Evolutionary conservation across 1,284 basidiomycete species (phyloP).

Genomic region (Irpex sp.): DNA sequence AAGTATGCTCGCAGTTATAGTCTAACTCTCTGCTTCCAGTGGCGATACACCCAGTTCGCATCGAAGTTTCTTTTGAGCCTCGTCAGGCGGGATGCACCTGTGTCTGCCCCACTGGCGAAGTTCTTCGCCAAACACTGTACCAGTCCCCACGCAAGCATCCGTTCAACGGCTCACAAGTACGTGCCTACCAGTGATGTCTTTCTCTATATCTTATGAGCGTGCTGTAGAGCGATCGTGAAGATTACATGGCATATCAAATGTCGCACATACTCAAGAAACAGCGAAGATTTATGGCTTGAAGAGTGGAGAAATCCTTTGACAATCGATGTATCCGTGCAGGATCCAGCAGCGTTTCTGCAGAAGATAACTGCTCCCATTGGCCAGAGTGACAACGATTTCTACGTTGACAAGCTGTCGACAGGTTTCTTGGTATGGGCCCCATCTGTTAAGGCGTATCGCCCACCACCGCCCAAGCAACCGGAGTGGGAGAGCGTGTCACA

Average conservation of each 20-base stretch:
- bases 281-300: conserved; percentile 75
- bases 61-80: conserved; percentile 70
- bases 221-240: conserved; percentile 66
- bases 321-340: conserved; percentile 46
- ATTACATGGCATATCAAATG: conserved; percentile 80
- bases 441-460: conserved; percentile 67
- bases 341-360: conserved; percentile 45
- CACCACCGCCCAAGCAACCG: conserved; percentile 40
- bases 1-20: not conserved
- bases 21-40: conserved; percentile 42
- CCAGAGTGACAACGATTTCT: conserved; percentile 26
- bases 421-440: conserved; percentile 88
- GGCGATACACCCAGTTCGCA: conserved; percentile 87
- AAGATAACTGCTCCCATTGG: conserved; percentile 39
- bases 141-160: conserved; percentile 82
- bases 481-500: conserved; percentile 67
- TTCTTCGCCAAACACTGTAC: conserved; percentile 69
- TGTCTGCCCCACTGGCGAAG: conserved; percentile 59
- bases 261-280: conserved; percentile 71
- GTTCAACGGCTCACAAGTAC: conserved; percentile 62
- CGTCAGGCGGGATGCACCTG: conserved; percentile 72
- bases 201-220: conserved; percentile 12
- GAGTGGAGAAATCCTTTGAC: conserved; percentile 78
- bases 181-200: conserved; percentile 4
- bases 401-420: conserved; percentile 77